Base-by-base conservation (phyloP, 164 flowering plant species). In the Dillenia suffruticosa region DNA sequence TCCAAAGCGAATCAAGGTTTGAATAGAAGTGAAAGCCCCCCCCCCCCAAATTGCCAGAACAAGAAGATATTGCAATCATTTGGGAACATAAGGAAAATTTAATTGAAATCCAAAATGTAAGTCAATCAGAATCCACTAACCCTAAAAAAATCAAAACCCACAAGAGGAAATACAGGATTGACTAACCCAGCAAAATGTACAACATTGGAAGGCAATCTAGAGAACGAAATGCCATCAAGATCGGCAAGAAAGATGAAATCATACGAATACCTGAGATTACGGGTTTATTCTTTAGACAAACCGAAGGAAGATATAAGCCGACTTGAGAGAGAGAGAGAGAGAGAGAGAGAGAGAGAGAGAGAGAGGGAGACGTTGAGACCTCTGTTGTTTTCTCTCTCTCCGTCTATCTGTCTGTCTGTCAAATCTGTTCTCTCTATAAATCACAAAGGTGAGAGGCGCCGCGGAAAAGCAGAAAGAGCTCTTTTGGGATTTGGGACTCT, bases 401-500 rank as follows among this genome's bases (percentile, higher is more conserved):
- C 14, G 51, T 12, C 12, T 2, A 51, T n/a, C 12, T 15, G 44
- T 32, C 44, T 48, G 26, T 32, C 5, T 19, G 13, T 17, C 9
- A 15, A 16, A 19, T 10, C 44, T 55, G 48, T 62, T 48, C 19
- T 62, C 16, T n/a, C 22, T 26, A 48, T 10, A 63, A 16, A 60
- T 57, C 62, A 60, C 61, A 64, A 40, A 60, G 58, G 49, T 62
- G 61, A 54, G 19, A 70, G 74, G 74, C 59, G 62, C 67, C 54
- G 65, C 74, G 74, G 24, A 61, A 68, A 74, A 66, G 40, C 40
- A 32, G 40, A 32, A 53, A 32, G 56, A 22, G 3, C 12, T 13
- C 11, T 24, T 22, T 22, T 32, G 12, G 32, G 57, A 54, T 32
- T 22, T 17, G 13, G 12, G 12, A 12, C 22, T 11, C 19, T 26